Base-by-base conservation (phyloP, 1,139 yeast species). In the Debaryomycetaceae sp. region DNA sequence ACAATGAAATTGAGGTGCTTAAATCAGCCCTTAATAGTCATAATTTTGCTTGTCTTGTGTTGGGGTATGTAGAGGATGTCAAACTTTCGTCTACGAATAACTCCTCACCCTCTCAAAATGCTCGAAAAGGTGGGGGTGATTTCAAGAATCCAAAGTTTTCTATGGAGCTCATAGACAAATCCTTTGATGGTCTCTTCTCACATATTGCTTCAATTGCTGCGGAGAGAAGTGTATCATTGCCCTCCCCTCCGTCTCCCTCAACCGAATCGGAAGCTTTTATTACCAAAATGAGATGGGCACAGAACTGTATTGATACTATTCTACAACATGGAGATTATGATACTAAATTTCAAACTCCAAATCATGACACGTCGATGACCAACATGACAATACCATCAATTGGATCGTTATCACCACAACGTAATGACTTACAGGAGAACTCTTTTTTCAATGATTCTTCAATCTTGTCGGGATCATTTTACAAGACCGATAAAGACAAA, bases 131-230 rank as follows among this genome's bases (percentile, higher is more conserved):
- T 11, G 31, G 31, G 11, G 31, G 11, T 2, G 11, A 11, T 11
- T 27, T 27, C 11, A 27, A 7, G 11, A 11, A 11, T 27, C 31
- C 11, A 11, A 27, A 27, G 31, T 27, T 27, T 27, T 20, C 39
- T 24, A 33, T 8, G 31, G 48, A 41, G 33, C 48, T 29, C 41
- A 35, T 20, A 13, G 41, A 46, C 34, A 50, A 50, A 22, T 35
- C 54, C 5, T 60, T 75, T 44, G 87, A 82, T 42, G 71, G 73
- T 29, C 57, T 82, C 23, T 69, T 81, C 36, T 67, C 83, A 1
- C 77, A 78, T 46, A 66, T 82, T 22, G 83, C 79, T 7, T 73
- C 83, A 1, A 57, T 72, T 7, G 81, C 86, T 0, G 84, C 77
- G 5, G 81, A 78, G 49, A 66, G 72, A 45, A 69, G 68, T 50